Evolutionary conservation across 352 stramenopile genomes (phyloP), one percentile per base, ranked within the genome.

Genomic region (Pythium aphanidermatum): DNA sequence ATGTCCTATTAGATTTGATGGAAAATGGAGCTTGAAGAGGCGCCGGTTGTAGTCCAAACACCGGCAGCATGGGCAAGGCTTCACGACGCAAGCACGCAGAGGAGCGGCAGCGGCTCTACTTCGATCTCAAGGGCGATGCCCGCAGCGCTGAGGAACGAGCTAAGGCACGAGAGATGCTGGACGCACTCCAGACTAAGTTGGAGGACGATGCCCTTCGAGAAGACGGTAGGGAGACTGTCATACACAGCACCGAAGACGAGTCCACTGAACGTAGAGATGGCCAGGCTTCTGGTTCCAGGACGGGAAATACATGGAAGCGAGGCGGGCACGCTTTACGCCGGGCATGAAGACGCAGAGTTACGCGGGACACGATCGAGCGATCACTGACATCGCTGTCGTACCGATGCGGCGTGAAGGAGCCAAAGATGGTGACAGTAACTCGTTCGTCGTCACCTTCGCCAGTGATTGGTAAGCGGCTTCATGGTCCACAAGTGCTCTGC

Each of bases 281-380:
- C 9, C 38, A 81, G 70, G 71, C 1, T 86, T 83, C 38, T 81
- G 47, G 53, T 86, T 86, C 30, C 17, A 64, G n/a, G 60, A 86
- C 38, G 63, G 67, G 3, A 61, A 55, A 16, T 77, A 55, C 44
- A 40, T 51, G 21, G 69, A 77, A 21, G 51, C 58, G 24, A 46
- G 74, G 6, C 58, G 68, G 2, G 51, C 58, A 7, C 68, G 74
- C 26, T 40, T 67, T n/a, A 74, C 67, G n/a, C 47, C 67, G 5
- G 74, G 71, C 1, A 84, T 84, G 71, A 76, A 75, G 28, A 63
- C 55, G 11, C 59, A 71, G 25, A 68, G 46, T 16, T 83, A 68
- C 29, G 44, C 46, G 3, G 63, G 41, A 1, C 74, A 86, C 37
- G 43, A 11, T 25, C 37, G 56, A 30, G 54, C 58, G 2, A 47